Evolutionary conservation across 176 grass and related monocot genomes (phyloP), one percentile per base, ranked within the genome.

Genomic region (Olyra latifolia): DNA sequence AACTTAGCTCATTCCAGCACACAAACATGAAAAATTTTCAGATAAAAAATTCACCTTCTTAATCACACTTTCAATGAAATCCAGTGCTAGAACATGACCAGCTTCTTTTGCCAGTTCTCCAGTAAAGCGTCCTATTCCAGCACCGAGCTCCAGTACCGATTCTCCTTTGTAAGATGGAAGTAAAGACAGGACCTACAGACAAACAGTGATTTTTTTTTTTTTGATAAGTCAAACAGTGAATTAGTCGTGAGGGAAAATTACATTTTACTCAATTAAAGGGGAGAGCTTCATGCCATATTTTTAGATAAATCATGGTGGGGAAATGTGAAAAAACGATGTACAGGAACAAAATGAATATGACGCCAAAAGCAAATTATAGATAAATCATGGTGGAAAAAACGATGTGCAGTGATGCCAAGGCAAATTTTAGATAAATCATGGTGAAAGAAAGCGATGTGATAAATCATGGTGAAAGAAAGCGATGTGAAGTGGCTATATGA

Each of bases 1-100:
- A 66, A 15, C 2, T 63, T 28, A 52, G 29, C 7, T 75, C 8
- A 39, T 66, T 15, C 23, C n/a, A 71, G 24, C 15, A 52, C 11
- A 7, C 61, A 87, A 27, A 40, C n/a, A 81, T 60, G 39, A 47
- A 19, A 6, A 35, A 20, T 22, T 65, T 68, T 14, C 8, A 56
- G 25, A 24, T 25, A 82, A 23, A 76, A 75, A 64, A 44, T 14
- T 9, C 45, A 99, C 93, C 96, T 95, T 99, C 79, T 99, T 95
- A 76, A 99, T 99, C 39, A 95, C 97, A 50, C 84, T 93, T 84
- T 93, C 93, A 89, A 99, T 99, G 84, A 99, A 99, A 84, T 99
- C 97, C 39, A 99, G 79, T 15, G 97, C 97, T 75, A 99, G 30
- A 77, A 99, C 90, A 39, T 93, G 88, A 40, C 82, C 88, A 48